These are phyloP conservation scores for Didymella segeticola DNA, from an alignment of 2,329 filamentous ascomycete genomes.

Conservation along the genomic window DNA sequence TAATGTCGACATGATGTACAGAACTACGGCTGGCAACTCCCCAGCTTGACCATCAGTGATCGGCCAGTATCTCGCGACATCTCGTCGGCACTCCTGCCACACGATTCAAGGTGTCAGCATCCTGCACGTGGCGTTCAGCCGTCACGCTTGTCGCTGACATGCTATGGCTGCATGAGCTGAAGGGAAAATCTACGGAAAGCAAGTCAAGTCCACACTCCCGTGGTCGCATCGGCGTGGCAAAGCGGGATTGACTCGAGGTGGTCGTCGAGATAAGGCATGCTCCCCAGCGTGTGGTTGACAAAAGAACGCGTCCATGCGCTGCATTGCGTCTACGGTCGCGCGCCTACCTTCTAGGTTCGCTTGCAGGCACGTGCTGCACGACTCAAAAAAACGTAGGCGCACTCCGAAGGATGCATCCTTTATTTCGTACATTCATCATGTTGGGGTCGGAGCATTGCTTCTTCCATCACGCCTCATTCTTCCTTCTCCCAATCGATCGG, in stretches of 20 bases:
- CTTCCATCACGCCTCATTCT: neutral
- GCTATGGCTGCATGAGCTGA: neutral
- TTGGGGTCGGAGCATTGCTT: neutral
- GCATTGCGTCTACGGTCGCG: neutral
- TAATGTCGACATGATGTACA: neutral
- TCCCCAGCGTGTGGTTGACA: neutral
- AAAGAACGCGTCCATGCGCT: conserved; percentile 1
- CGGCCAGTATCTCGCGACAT: neutral
- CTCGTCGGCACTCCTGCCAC: neutral
- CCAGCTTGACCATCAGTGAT: neutral
- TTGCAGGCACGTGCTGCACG: neutral
- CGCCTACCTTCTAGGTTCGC: neutral
- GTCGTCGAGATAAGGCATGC: conserved; percentile 7
- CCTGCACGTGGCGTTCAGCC: neutral
- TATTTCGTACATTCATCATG: neutral
- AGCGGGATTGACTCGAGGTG: conserved; percentile 6
- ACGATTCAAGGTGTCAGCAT: neutral
- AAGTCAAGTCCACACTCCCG: neutral
- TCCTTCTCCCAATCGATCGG: neutral
- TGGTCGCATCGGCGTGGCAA: conserved; percentile 2
- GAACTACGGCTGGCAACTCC: neutral
- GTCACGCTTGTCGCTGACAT: neutral
- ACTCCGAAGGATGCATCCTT: neutral
- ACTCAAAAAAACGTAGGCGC: neutral
- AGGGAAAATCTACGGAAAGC: neutral